A percentile compares a stretch with the other conserved stretches of the same genome.
These are phyloP conservation scores for Nematodospora valgi DNA, from an alignment of 805 yeast species.

Conservation along the genomic window DNA sequence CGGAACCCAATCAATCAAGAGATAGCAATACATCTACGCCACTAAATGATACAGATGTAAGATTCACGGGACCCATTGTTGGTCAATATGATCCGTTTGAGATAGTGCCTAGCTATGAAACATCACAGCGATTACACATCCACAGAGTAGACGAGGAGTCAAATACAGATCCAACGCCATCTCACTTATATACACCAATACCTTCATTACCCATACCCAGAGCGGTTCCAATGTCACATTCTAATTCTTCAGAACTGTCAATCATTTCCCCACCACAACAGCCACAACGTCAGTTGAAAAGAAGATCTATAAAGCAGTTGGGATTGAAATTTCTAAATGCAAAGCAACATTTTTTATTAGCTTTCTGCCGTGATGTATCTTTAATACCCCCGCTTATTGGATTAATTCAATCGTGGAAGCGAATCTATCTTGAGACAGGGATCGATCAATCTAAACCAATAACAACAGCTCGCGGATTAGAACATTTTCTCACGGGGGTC, in stretches of 20 bases:
- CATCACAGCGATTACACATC: conserved; percentile 29
- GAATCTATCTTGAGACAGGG: conserved; percentile 9
- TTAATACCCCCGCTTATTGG: conserved; percentile 65
- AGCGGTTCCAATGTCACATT: conserved; percentile 3
- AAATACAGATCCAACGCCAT: not conserved
- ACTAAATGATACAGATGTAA: not conserved
- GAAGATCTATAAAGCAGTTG: conserved; percentile 43
- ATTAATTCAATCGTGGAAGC: conserved; percentile 41
- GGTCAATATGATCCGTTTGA: conserved; percentile 27
- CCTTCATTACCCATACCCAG: conserved; percentile 8
- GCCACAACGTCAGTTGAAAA: conserved; percentile 7
- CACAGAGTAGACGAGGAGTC: not conserved
- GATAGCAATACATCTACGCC: conserved; percentile 15
- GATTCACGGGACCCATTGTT: not conserved
- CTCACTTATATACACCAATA: conserved; percentile 9
- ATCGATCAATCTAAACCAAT: conserved; percentile 9
- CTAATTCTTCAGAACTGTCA: conserved; percentile 6
- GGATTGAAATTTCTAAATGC: conserved; percentile 74
- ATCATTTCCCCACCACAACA: conserved; percentile 5
- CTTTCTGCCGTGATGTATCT: conserved; percentile 76
- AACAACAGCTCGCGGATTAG: conserved; percentile 68
- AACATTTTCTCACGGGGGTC: conserved; percentile 76
- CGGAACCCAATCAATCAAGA: too few species aligned
- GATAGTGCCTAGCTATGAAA: conserved; percentile 40
- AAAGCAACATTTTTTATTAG: conserved; percentile 69